phyloP scores from a whole-genome alignment of 2,329 filamentous ascomycete genomes.

The Ophiostoma sp. region DNA sequence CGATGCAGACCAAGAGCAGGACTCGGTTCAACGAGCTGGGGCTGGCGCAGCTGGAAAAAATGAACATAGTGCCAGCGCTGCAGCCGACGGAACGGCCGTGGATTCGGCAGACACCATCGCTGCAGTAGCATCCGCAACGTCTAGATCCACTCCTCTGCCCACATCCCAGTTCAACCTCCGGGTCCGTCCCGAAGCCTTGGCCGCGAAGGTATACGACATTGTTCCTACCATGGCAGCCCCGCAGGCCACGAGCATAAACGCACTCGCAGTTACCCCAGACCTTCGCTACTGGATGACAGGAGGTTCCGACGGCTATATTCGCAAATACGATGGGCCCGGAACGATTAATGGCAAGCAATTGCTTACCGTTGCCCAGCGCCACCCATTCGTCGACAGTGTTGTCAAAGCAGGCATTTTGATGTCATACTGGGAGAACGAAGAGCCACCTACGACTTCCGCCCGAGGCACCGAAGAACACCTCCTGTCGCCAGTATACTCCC shows the following conservation, averaged over 20 bases:
- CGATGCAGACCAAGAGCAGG: conserved; percentile 32
- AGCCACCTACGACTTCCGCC: conserved; percentile 46
- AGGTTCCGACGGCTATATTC: conserved; percentile 89
- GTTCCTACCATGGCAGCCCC: conserved; percentile 95
- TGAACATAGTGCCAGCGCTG: conserved; percentile 25
- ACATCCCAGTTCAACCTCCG: conserved; percentile 46
- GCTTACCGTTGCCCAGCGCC: conserved; percentile 87
- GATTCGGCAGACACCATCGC: conserved; percentile 24
- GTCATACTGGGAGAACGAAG: conserved; percentile 98
- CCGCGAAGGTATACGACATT: conserved; percentile 82
- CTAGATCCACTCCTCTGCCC: conserved; percentile 30
- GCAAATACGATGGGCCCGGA: conserved; percentile 92
- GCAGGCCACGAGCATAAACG: conserved; percentile 92
- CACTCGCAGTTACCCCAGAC: conserved; percentile 84
- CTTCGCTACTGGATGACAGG: conserved; percentile 93
- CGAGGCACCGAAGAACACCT: conserved; percentile 52
- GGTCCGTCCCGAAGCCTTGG: conserved; percentile 72
- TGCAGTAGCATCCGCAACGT: conserved; percentile 18
- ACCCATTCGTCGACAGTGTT: conserved; percentile 96
- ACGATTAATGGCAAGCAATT: conserved; percentile 93
- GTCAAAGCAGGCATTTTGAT: conserved; percentile 90
- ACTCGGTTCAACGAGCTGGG: conserved; percentile 20
- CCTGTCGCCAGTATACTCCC: conserved; percentile 87
- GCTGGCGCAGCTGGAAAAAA: background rate
- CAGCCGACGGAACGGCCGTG: conserved; percentile 22